Evolutionary conservation across 1,284 basidiomycete species (phyloP).

Genomic region (Cystobasidium pallidum): DNA sequence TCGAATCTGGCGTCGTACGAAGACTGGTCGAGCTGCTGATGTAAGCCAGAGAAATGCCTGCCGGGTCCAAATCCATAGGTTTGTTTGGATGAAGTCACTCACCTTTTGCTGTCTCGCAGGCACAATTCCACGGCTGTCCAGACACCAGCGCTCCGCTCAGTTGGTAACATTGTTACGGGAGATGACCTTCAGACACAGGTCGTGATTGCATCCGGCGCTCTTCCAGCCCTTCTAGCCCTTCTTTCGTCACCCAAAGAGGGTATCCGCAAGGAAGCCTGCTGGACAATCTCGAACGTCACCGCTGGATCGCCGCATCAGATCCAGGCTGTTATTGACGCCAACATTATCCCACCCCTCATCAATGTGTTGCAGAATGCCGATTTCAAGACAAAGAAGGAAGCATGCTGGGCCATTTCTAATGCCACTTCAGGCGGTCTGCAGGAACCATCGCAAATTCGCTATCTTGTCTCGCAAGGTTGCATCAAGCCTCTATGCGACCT

Average conservation of each 20-base stretch:
- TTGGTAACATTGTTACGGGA: slow-evolving; percentile 98
- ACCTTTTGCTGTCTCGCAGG: slow-evolving; percentile 50
- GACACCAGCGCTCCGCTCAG: slow-evolving; percentile 94
- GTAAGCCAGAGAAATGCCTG: slow-evolving; percentile 55
- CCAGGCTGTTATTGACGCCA: slow-evolving; percentile 72
- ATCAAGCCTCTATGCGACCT: slow-evolving; percentile 98
- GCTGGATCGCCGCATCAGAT: slow-evolving; percentile 96
- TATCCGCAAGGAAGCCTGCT: slow-evolving; percentile 92
- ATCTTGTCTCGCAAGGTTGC: slow-evolving; percentile 95
- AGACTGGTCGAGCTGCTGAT: slow-evolving; percentile 96
- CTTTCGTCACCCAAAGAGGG: slow-evolving; percentile 96
- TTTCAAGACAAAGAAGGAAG: slow-evolving; percentile 99
- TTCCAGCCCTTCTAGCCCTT: slow-evolving; percentile 87
- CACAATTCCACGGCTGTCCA: slow-evolving; percentile 98
- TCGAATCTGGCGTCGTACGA: slow-evolving; percentile 96
- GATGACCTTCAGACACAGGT: slow-evolving; percentile 99
- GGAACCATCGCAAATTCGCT: slow-evolving; percentile 95
- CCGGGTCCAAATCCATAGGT: too few relatives aligned
- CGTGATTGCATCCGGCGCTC: slow-evolving; percentile 92
- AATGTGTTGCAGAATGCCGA: slow-evolving; percentile 97
- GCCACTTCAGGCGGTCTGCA: slow-evolving; percentile 97
- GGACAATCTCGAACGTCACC: slow-evolving; percentile 99
- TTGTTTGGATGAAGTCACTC: not conserved
- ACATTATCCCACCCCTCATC: slow-evolving; percentile 95
- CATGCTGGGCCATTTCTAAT: slow-evolving; percentile 99